Evolutionary conservation across 2,329 filamentous ascomycete genomes (phyloP).

Genomic region (Chalaropsis ovoidea): DNA sequence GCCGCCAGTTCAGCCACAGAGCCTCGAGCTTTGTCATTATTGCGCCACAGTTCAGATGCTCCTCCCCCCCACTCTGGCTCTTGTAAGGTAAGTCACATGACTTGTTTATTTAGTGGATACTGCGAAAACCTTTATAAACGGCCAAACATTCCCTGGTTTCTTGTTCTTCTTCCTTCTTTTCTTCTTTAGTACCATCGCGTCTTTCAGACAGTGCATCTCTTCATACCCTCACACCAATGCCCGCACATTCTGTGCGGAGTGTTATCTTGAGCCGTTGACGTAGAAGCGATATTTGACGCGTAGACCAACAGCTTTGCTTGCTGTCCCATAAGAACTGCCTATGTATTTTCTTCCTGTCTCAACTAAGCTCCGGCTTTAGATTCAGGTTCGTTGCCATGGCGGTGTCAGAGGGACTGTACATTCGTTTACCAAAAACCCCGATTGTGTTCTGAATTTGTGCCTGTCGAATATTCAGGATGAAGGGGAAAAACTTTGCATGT

Average conservation of each 20-base stretch:
- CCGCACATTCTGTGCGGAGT: slow-evolving; percentile 59
- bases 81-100: slow-evolving; percentile 5
- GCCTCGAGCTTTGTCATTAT: not conserved
- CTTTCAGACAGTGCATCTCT: slow-evolving; percentile 80
- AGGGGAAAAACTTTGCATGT: not conserved
- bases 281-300: slow-evolving; percentile 43
- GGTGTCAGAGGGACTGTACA: slow-evolving; percentile 39
- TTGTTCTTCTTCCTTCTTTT: slow-evolving; percentile 32
- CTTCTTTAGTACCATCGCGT: slow-evolving; percentile 53
- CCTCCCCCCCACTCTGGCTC: slow-evolving; percentile 7
- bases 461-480: not conserved
- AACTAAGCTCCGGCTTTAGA: slow-evolving; percentile 30
- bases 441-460: not conserved
- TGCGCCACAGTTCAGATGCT: not conserved
- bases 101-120: not conserved
- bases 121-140: slow-evolving; percentile 21
- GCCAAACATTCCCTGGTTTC: slow-evolving; percentile 25
- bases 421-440: slow-evolving; percentile 21
- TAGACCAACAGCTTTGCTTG: slow-evolving; percentile 27
- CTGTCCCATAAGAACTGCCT: slow-evolving; percentile 50
- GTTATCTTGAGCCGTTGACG: slow-evolving; percentile 52
- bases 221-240: slow-evolving; percentile 46
- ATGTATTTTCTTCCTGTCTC: slow-evolving; percentile 35
- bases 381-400: slow-evolving; percentile 28
- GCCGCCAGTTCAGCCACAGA: slow-evolving; percentile 1